Conservation (phyloP, 305 asterid species). For the Fraxinus dipetala region DNA sequence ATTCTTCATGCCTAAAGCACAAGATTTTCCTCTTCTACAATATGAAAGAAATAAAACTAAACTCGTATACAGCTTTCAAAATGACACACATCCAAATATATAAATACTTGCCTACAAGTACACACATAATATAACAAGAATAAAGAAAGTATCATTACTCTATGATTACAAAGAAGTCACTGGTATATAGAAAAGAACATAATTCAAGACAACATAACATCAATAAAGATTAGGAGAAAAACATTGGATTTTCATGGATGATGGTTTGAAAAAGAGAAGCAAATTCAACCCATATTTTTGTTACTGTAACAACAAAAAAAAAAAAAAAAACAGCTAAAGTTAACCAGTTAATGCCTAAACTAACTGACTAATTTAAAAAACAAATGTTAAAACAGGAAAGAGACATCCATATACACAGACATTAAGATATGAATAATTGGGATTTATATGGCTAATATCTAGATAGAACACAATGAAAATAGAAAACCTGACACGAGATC, state of each 20-base stretch:
- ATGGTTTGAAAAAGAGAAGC: not conserved
- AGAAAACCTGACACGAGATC: not conserved
- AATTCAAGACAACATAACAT: slow-evolving; percentile 14
- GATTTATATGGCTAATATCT: not conserved
- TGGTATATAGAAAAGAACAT: not conserved
- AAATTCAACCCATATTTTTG: not conserved
- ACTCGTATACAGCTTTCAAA: not conserved
- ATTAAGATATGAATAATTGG: not conserved
- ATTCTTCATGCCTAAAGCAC: slow-evolving; percentile 78
- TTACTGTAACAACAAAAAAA: not conserved
- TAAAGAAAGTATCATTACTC: not conserved
- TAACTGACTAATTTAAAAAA: not conserved
- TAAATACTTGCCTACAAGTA: slow-evolving; percentile 12
- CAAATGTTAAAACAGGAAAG: not conserved
- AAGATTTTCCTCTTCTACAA: slow-evolving; percentile 69
- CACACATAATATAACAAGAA: not conserved
- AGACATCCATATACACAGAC: not conserved
- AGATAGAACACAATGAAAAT: not conserved
- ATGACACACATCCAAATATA: not conserved
- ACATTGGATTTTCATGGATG: slow-evolving; percentile 2
- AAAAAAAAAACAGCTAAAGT: not conserved
- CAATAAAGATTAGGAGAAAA: not conserved
- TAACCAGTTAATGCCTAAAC: not conserved
- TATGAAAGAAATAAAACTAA: slow-evolving; percentile 16
- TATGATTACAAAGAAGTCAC: slow-evolving; percentile 1